phyloP scores from a whole-genome alignment of 106 monocot species.

The Allium sativum region DNA sequence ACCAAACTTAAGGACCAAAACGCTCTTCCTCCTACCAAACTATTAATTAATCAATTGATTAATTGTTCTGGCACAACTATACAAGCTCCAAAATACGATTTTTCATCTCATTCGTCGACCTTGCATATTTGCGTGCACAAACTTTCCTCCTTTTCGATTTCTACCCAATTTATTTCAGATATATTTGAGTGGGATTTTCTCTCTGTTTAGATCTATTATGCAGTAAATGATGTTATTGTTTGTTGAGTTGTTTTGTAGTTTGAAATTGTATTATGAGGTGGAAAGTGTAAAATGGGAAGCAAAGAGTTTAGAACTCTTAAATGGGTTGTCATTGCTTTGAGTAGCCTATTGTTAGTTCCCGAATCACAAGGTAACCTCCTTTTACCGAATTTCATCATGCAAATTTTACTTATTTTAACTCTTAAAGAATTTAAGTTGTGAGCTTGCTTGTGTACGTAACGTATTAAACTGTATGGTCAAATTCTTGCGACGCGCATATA shows the following conservation, averaged over 20 bases:
- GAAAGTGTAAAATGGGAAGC: constrained; percentile 8
- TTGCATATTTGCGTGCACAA: neutral
- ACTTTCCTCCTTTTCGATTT: neutral
- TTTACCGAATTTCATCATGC: neutral
- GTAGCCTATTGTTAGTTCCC: neutral
- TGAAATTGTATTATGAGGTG: constrained; percentile 5
- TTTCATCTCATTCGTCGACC: neutral
- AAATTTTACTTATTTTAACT: neutral
- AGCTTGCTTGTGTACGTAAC: neutral
- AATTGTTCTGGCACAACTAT: neutral
- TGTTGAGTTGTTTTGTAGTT: neutral
- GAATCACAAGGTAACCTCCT: constrained; percentile 1
- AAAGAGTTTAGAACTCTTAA: constrained; percentile 1
- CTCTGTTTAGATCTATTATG: neutral
- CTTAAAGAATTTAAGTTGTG: neutral
- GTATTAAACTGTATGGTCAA: neutral
- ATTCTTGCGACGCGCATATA: neutral
- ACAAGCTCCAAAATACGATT: neutral
- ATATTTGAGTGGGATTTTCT: neutral
- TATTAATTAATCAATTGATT: neutral
- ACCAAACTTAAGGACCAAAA: neutral
- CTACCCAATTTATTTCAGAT: neutral
- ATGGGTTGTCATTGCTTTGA: constrained; percentile 5
- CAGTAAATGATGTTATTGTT: constrained; percentile 2
- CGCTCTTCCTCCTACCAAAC: neutral